Evolutionary conservation across 2,329 filamentous ascomycete species (phyloP), one percentile per base, ranked within the genome.

Genomic region (Drechslerella coelobrocha): DNA sequence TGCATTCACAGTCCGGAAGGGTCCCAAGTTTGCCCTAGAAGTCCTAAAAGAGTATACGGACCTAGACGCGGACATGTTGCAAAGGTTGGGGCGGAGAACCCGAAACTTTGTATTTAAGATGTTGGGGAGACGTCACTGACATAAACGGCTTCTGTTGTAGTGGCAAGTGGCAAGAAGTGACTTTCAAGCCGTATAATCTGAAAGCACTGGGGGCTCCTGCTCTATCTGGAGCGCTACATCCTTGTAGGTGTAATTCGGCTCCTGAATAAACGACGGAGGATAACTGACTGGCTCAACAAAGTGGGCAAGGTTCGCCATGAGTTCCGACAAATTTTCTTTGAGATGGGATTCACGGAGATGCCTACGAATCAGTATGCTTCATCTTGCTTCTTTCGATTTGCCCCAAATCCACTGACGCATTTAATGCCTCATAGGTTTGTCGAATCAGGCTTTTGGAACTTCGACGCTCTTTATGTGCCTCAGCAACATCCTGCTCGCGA

Each of bases 341-440:
- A 96, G 79, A 96, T 96, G 88, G 94, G 93, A 57, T 99, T 97
- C 82, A 88, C 93, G 77, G 94, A 99, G 83, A 97, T 99, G 94
- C 90, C 92, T 12, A 97, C 93, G 53, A 89, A 89, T 81, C 87
- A 90, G 81, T 84, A 76, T 72, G 79, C 73, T 10, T 57, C 27
- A 21, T 8, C 12, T 48, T 48, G 5, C 24, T 14, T 39, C 29
- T 34, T 34, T 24, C 12, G 4, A 12, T 34, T 14, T 21, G 5
- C 10, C 31, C 10, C n/a, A 23, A 26, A 7, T 12, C 19, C 6
- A 74, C 37, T 9, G 3, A 2, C n/a, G 10, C 12, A 43, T 60
- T 47, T 62, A 61, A 52, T 19, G 53, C 45, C 17, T 57, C 19
- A 26, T 23, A 84, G 83, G 79, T 97, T 88, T 78, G 92, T 97